Evolutionary conservation across 805 yeast genomes (phyloP).

Genomic region (Sugiyamaella lignohabitans): DNA sequence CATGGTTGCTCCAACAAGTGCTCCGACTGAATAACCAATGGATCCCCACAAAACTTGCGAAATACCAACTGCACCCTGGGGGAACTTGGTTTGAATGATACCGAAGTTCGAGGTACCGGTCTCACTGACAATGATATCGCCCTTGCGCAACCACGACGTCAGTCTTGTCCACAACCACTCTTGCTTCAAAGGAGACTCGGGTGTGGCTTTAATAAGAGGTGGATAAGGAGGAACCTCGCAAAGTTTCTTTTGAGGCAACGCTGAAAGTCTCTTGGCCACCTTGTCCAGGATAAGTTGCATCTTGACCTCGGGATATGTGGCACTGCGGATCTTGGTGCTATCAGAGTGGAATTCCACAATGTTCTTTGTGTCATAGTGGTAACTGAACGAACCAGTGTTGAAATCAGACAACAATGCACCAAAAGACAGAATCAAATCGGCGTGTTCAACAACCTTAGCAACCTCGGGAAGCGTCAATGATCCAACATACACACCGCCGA

Average conservation of each 20-base stretch:
- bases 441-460: slow-evolving; percentile 60
- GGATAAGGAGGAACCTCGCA: slow-evolving; percentile 25
- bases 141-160: slow-evolving; percentile 45
- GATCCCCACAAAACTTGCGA: slow-evolving; percentile 64
- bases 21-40: slow-evolving; percentile 59
- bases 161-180: slow-evolving; percentile 47
- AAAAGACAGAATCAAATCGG: slow-evolving; percentile 70
- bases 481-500: slow-evolving; percentile 84
- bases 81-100: slow-evolving; percentile 50
- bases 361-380: slow-evolving; percentile 48
- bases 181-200: slow-evolving; percentile 44
- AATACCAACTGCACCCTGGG: slow-evolving; percentile 45
- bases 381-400: slow-evolving; percentile 77
- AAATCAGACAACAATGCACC: slow-evolving; percentile 84
- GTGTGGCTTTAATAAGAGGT: slow-evolving; percentile 31
- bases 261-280: slow-evolving; percentile 15
- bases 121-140: slow-evolving; percentile 55
- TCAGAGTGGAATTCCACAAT: slow-evolving; percentile 52
- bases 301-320: slow-evolving; percentile 47
- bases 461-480: slow-evolving; percentile 69
- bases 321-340: slow-evolving; percentile 45
- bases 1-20: slow-evolving; percentile 55
- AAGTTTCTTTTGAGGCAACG: slow-evolving; percentile 2
- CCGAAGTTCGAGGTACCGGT: slow-evolving; percentile 65
- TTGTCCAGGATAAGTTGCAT: slow-evolving; percentile 41